A percentile compares a stretch with the other conserved stretches of the same genome.
Evolutionary conservation across 179 eudicot species (phyloP).

Genomic region (Vitellaria paradoxa): DNA sequence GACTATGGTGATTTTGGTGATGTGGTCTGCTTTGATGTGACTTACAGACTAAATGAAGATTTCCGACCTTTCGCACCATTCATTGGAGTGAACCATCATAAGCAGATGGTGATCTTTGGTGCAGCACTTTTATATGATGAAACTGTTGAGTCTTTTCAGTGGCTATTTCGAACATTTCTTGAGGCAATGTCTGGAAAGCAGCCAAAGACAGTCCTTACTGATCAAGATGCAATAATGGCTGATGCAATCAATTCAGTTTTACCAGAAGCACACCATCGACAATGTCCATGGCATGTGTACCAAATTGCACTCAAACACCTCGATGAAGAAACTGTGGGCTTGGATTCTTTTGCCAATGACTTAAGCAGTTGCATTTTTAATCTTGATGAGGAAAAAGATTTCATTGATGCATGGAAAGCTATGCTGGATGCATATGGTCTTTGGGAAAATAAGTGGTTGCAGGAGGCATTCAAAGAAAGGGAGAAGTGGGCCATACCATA

Average conservation of each 20-base stretch:
- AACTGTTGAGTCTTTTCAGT: slow-evolving; percentile 21
- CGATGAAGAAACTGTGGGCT: slow-evolving; percentile 9
- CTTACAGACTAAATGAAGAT: slow-evolving; percentile 21
- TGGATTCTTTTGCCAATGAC: slow-evolving; percentile 18
- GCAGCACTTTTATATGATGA: slow-evolving; percentile 25
- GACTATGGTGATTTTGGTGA: slow-evolving; percentile 36
- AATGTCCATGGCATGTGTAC: slow-evolving; percentile 29
- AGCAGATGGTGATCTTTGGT: slow-evolving; percentile 28
- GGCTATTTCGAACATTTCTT: slow-evolving; percentile 33
- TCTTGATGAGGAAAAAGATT: slow-evolving; percentile 19
- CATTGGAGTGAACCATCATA: slow-evolving; percentile 32
- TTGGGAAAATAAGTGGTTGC: slow-evolving; percentile 25
- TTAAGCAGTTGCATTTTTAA: slow-evolving; percentile 19
- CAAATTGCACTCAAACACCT: slow-evolving; percentile 22
- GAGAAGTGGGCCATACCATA: slow-evolving; percentile 28
- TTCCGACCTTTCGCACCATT: slow-evolving; percentile 28
- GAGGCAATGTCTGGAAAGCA: slow-evolving; percentile 24
- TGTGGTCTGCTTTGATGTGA: slow-evolving; percentile 35
- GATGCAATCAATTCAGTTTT: slow-evolving; percentile 19
- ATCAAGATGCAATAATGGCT: slow-evolving; percentile 13
- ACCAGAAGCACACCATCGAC: slow-evolving; percentile 26
- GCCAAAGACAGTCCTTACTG: slow-evolving; percentile 29
- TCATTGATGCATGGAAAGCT: slow-evolving; percentile 23
- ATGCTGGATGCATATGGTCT: slow-evolving; percentile 18
- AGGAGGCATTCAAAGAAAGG: slow-evolving; percentile 20